A percentile compares a stretch with the other conserved stretches of the same genome.
Conservation (phyloP, 768 basidiomycete species). For the Hydnum rufescens region DNA sequence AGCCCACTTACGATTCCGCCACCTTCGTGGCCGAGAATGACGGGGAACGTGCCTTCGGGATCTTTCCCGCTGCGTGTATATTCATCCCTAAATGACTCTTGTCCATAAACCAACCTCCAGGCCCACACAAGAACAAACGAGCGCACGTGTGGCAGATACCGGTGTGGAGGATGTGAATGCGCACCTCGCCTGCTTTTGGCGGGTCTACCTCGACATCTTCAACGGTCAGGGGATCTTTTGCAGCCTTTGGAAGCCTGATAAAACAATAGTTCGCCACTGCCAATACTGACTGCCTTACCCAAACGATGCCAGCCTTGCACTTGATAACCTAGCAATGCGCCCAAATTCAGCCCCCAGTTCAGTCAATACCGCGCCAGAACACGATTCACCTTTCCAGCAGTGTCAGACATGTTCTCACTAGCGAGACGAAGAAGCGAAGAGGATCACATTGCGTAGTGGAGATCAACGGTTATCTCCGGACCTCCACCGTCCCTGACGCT, state of each 20-base stretch:
- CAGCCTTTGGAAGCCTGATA: constrained; percentile 22
- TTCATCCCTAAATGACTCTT: constrained; percentile 34
- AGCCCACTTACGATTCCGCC: constrained; percentile 55
- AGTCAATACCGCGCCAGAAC: neutral
- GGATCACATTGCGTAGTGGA: neutral
- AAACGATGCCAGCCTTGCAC: constrained; percentile 88
- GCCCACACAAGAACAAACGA: neutral
- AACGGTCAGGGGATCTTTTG: constrained; percentile 64
- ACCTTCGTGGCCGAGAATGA: constrained; percentile 89
- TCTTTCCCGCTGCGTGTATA: constrained; percentile 94
- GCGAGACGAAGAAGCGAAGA: constrained; percentile 13
- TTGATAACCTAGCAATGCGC: constrained; percentile 25
- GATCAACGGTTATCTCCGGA: neutral
- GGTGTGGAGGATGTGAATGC: constrained; percentile 81
- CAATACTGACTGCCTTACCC: constrained; percentile 21
- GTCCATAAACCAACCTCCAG: neutral
- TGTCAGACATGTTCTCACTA: constrained; percentile 39
- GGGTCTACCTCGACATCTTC: constrained; percentile 92
- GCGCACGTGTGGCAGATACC: constrained; percentile 82
- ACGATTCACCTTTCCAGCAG: constrained; percentile 35
- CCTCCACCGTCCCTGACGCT: neutral
- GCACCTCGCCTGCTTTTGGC: constrained; percentile 75
- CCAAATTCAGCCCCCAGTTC: neutral
- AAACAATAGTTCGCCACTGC: neutral
- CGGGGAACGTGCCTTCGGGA: constrained; percentile 84